Conservation (phyloP, 1,284 basidiomycete species). For the Ceratobasidium sp. region DNA sequence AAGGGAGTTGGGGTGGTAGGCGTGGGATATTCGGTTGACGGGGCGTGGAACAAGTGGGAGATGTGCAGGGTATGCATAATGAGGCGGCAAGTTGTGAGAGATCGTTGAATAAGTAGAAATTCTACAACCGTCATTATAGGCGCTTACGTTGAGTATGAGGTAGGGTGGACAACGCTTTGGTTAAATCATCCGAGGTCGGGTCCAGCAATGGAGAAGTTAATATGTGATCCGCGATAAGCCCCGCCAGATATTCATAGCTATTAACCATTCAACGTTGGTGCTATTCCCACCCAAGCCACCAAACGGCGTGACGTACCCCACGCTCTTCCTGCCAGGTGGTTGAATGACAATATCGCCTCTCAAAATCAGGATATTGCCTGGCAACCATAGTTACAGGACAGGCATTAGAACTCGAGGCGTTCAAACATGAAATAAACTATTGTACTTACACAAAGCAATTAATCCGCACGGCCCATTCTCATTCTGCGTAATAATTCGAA, state of each 20-base stretch:
- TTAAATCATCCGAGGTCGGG: slow-evolving; percentile 62
- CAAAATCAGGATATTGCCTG: slow-evolving; percentile 81
- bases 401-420: neutral
- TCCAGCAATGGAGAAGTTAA: slow-evolving; percentile 62
- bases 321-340: slow-evolving; percentile 67
- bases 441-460: slow-evolving; percentile 75
- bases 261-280: neutral
- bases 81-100: neutral
- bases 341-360: slow-evolving; percentile 75
- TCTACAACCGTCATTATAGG: slow-evolving; percentile 4
- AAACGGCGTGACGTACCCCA: slow-evolving; percentile 50
- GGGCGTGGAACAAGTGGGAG: slow-evolving; percentile 8
- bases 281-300: neutral
- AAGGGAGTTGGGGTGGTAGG: slow-evolving; percentile 38
- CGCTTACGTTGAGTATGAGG: slow-evolving; percentile 78
- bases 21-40: slow-evolving; percentile 44
- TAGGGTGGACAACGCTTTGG: slow-evolving; percentile 79
- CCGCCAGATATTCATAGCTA: slow-evolving; percentile 82
- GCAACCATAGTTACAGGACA: slow-evolving; percentile 44
- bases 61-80: slow-evolving; percentile 19
- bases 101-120: neutral
- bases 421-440: neutral
- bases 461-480: slow-evolving; percentile 88
- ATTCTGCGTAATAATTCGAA: slow-evolving; percentile 81
- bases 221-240: slow-evolving; percentile 83